Evolutionary conservation across 441 rosid genomes (phyloP).

Genomic region (Adansonia rubrostipa): DNA sequence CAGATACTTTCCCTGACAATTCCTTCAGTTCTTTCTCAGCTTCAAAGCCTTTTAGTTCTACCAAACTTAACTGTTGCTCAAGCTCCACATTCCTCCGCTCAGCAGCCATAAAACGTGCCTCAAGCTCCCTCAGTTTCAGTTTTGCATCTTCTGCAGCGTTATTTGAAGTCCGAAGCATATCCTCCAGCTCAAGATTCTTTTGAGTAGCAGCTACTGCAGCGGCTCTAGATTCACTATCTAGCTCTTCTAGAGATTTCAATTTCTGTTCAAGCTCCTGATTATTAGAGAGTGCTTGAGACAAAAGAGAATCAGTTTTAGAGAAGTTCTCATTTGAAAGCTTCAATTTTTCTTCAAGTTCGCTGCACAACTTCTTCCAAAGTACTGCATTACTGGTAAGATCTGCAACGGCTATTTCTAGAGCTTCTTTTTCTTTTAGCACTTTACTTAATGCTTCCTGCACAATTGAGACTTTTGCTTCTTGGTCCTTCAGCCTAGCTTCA

Average conservation of each 20-base stretch:
- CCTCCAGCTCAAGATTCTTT: slow-evolving; percentile 78
- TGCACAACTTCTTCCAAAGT: slow-evolving; percentile 49
- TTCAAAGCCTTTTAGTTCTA: slow-evolving; percentile 58
- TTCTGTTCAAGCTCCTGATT: slow-evolving; percentile 77
- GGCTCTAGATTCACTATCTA: slow-evolving; percentile 58
- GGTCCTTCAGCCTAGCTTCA: slow-evolving; percentile 46
- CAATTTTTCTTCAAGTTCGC: slow-evolving; percentile 69
- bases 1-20: slow-evolving; percentile 59
- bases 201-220: slow-evolving; percentile 68
- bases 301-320: slow-evolving; percentile 62
- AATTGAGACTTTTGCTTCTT: slow-evolving; percentile 41
- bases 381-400: slow-evolving; percentile 54
- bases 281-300: slow-evolving; percentile 72
- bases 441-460: slow-evolving; percentile 43
- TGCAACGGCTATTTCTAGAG: slow-evolving; percentile 54
- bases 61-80: slow-evolving; percentile 67
- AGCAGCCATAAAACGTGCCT: slow-evolving; percentile 56
- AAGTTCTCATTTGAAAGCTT: slow-evolving; percentile 70
- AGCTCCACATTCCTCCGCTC: slow-evolving; percentile 79
- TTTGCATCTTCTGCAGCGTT: slow-evolving; percentile 71
- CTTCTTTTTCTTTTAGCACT: slow-evolving; percentile 57
- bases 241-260: slow-evolving; percentile 71
- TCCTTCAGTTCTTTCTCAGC: slow-evolving; percentile 70
- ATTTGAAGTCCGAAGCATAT: slow-evolving; percentile 53
- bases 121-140: slow-evolving; percentile 67